A percentile compares a stretch with the other conserved stretches of the same genome.
Evolutionary conservation across 306 rosid species (phyloP).

Genomic region (Quercus parvula): DNA sequence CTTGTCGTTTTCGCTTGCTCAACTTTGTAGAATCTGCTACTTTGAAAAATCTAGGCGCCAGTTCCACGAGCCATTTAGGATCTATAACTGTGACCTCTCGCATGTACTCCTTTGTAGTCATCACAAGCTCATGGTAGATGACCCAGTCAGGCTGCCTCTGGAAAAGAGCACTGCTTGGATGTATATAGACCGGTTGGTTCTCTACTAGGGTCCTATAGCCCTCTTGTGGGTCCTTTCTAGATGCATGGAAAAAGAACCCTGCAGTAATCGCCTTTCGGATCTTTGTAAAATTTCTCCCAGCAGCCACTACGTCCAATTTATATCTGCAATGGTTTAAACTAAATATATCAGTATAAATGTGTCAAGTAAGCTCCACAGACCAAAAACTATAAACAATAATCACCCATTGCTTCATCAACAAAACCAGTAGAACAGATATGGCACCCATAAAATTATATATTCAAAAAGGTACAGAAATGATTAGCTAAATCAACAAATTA

Average conservation of each 20-base stretch:
- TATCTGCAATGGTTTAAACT: constrained; percentile 50
- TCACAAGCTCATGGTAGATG: too few relatives aligned
- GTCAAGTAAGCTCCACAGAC: neutral
- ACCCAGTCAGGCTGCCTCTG: constrained; percentile 74
- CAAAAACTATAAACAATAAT: neutral
- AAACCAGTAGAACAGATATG: neutral
- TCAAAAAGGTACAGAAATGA: neutral
- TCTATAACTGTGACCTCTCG: constrained; percentile 77
- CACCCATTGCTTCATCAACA: neutral
- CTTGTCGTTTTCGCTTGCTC: too few relatives aligned
- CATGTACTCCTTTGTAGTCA: constrained; percentile 64
- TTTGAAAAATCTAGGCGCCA: constrained; percentile 84
- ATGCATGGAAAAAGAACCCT: constrained; percentile 78
- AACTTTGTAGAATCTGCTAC: constrained; percentile 35
- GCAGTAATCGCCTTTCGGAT: constrained; percentile 85
- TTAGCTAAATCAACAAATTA: neutral
- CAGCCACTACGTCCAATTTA: constrained; percentile 79
- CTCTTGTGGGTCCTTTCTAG: constrained; percentile 85
- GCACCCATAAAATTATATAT: neutral
- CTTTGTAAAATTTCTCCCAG: constrained; percentile 74
- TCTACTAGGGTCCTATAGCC: constrained; percentile 88
- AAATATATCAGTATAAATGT: neutral
- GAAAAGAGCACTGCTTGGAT: constrained; percentile 77
- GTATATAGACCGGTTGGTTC: constrained; percentile 84
- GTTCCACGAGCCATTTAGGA: constrained; percentile 88